Evolutionary conservation across 306 rosid species (phyloP), one percentile per base, ranked within the genome.

Genomic region (Prunus padus): DNA sequence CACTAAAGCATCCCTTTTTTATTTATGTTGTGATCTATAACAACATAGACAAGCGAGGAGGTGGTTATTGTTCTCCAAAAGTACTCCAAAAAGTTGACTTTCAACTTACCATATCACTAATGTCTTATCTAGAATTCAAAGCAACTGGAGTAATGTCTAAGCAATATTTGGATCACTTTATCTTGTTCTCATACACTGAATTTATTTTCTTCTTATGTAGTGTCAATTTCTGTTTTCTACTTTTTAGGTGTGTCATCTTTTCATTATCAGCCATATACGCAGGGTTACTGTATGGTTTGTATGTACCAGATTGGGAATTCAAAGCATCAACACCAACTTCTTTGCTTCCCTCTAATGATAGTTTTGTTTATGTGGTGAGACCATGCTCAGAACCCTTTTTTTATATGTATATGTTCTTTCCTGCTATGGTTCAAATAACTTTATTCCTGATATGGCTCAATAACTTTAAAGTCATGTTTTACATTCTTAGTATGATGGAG

Each of bases 241-340:
- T 61, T 65, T 80, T 84, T 77, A 94, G 98, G 98, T 82, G 85
- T 79, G 40, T 79, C 67, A 82, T 83, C 13, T 64, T 83, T 77
- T 78, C 81, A 42, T 79, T 94, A 82, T 82, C 87, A 81, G 88
- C 92, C 18, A 62, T 90, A 73, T 88, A 94, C 82, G 71, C 87
- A 11, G 93, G 81, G 69, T 78, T 94, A 64, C 77, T 82, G 31
- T 87, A 91, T 84, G 96, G 96, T 74, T 69, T 94, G 31, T 90
- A 88, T 72, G 98, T 94, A 69, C 96, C 98, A 59, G 94, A 94
- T 87, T 94, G 98, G 98, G 88, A 94, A 70, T 91, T 94, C 47
- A 67, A 74, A 65, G 82, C 56, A 61, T 76, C 84, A 10, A 65
- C 76, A 65, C 60, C 83, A n/a, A 76, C 90, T 71, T 85, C 88